phyloP scores from a whole-genome alignment of 345 rosid species.

The Gossypium australe region DNA sequence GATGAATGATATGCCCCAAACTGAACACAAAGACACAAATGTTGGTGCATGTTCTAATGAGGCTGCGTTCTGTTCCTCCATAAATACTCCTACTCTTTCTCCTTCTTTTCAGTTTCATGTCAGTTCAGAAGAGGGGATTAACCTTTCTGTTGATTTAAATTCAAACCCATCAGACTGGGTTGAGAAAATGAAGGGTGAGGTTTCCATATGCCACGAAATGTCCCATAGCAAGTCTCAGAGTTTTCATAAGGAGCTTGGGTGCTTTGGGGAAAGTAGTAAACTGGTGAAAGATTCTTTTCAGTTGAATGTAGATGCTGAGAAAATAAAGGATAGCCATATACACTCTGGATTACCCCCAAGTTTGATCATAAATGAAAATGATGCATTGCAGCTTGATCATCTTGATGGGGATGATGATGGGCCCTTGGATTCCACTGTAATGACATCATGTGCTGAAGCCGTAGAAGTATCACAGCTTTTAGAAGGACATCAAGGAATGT shows the following conservation, averaged over 20 bases:
- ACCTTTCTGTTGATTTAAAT: conserved; percentile 66
- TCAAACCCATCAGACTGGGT: conserved; percentile 68
- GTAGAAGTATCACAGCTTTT: conserved; percentile 26
- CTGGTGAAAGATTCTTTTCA: conserved; percentile 31
- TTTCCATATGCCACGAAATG: conserved; percentile 40
- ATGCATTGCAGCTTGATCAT: conserved; percentile 22
- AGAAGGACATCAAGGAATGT: conserved; percentile 26
- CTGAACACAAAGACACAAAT: conserved; percentile 26
- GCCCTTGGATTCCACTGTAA: conserved; percentile 25
- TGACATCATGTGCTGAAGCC: conserved; percentile 16
- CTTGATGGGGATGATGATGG: conserved; percentile 31
- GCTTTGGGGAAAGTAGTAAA: conserved; percentile 39
- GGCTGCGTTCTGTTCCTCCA: conserved; percentile 16
- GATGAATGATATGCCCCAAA: conserved; percentile 23
- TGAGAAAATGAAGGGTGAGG: conserved; percentile 48
- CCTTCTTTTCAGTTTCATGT: conserved; percentile 70
- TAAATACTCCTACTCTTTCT: conserved; percentile 21
- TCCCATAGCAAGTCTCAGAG: conserved; percentile 32
- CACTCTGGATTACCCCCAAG: conserved; percentile 28
- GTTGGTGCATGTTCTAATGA: conserved; percentile 29
- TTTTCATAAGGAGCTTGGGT: conserved; percentile 36
- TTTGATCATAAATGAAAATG: conserved; percentile 28
- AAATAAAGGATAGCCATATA: conserved; percentile 27
- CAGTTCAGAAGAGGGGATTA: conserved; percentile 66
- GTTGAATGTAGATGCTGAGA: conserved; percentile 20